These are phyloP conservation scores for Carallia pectinifolia DNA, from an alignment of 345 rosid genomes.

Conservation along the genomic window DNA sequence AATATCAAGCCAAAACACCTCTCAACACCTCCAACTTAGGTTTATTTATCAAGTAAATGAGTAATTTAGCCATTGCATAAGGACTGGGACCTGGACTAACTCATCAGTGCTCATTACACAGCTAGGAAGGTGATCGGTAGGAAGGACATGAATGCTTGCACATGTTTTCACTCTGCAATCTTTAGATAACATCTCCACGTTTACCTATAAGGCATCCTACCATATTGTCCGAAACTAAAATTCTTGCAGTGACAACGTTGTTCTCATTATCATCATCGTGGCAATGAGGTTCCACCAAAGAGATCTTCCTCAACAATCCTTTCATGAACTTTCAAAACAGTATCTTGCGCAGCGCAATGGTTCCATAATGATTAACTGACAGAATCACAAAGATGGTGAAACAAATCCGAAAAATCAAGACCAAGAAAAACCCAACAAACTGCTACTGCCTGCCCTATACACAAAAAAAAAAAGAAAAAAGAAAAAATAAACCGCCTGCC, in stretches of 20 bases:
- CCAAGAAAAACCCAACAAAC: no score
- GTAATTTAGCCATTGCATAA: neutral
- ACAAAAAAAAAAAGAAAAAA: no score
- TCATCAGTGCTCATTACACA: slow-evolving; percentile 59
- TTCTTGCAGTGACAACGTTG: slow-evolving; percentile 37
- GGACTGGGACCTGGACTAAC: slow-evolving; percentile 48
- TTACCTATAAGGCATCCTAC: slow-evolving; percentile 62
- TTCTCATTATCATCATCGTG: slow-evolving; percentile 40
- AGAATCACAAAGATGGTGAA: no score
- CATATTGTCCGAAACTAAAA: slow-evolving; percentile 53
- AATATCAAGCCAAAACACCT: neutral
- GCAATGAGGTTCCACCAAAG: slow-evolving; percentile 43
- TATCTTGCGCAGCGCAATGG: slow-evolving; percentile 65
- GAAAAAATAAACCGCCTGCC: no score
- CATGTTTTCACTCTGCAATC: slow-evolving; percentile 51
- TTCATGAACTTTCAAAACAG: slow-evolving; percentile 55
- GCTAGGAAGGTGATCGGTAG: slow-evolving; percentile 46
- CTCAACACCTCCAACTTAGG: no score
- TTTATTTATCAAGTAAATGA: no score
- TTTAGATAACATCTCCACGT: slow-evolving; percentile 54
- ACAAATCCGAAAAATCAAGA: no score
- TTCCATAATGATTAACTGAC: slow-evolving; percentile 12
- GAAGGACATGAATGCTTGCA: slow-evolving; percentile 55
- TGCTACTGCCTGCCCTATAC: no score
- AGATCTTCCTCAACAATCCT: slow-evolving; percentile 48